A percentile compares a stretch with the other conserved stretches of the same genome.
Evolutionary conservation across 108 stramenopile species (phyloP).

Genomic region (Nannochloropsis salina): DNA sequence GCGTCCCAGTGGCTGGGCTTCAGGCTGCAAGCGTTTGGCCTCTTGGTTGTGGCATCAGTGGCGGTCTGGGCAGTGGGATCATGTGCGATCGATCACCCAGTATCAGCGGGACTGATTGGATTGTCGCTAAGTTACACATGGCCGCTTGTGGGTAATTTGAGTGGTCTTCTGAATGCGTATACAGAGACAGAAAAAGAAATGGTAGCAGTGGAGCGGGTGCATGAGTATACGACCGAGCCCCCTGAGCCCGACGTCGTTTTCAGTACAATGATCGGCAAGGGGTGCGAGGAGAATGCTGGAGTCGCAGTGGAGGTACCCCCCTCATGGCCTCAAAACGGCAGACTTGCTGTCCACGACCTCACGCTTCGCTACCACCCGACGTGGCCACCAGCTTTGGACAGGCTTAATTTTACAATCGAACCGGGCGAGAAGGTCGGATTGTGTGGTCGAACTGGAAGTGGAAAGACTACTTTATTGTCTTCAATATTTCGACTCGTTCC

Average conservation of each 20-base stretch:
- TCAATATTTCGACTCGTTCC: conserved; percentile 39
- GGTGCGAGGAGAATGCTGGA: not conserved
- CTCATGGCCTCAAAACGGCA: conserved; percentile 34
- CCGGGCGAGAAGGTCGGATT: conserved; percentile 48
- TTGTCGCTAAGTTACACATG: conserved; percentile 40
- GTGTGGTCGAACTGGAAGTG: conserved; percentile 49
- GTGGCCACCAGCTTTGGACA: conserved; percentile 31
- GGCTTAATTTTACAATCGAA: conserved; percentile 31
- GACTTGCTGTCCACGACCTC: conserved; percentile 27
- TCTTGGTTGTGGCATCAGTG: conserved; percentile 39
- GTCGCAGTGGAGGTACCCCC: conserved; percentile 14
- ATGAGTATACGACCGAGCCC: conserved; percentile 42
- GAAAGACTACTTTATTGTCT: conserved; percentile 46
- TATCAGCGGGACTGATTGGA: conserved; percentile 41
- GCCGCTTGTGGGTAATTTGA: conserved; percentile 42
- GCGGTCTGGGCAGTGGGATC: conserved; percentile 37
- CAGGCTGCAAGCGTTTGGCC: conserved; percentile 46
- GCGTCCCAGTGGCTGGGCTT: conserved; percentile 49
- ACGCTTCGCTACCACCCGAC: conserved; percentile 38
- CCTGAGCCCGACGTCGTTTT: not conserved
- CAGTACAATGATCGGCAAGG: not conserved
- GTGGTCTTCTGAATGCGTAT: conserved; percentile 42
- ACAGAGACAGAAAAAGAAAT: conserved; percentile 55
- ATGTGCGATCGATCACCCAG: not conserved
- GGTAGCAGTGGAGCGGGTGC: conserved; percentile 54